A percentile compares a stretch with the other conserved stretches of the same genome.
Evolutionary conservation across 306 rosid species (phyloP).

Genomic region (Dalbergia cultrata): DNA sequence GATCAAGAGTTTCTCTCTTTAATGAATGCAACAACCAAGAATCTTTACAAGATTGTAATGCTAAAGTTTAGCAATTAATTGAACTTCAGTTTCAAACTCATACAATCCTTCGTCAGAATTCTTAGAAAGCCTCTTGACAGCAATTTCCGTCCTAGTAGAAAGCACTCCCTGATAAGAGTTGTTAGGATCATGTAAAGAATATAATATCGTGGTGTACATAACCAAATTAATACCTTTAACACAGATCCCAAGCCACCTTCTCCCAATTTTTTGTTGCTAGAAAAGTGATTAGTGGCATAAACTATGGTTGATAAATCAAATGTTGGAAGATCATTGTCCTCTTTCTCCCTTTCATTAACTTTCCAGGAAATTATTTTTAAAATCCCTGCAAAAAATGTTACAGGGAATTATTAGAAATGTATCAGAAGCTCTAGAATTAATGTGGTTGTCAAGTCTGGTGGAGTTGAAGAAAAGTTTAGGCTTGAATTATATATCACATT

Average conservation of each 20-base stretch:
- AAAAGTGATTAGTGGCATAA: constrained; percentile 51
- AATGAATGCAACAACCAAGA: constrained; percentile 40
- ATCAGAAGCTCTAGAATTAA: background rate
- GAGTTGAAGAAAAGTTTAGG: background rate
- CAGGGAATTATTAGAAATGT: background rate
- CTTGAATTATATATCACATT: background rate
- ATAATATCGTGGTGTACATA: background rate
- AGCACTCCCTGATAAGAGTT: constrained; percentile 10
- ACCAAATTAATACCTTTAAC: constrained; percentile 47
- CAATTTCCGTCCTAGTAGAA: constrained; percentile 16
- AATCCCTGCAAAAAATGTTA: background rate
- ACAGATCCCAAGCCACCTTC: constrained; percentile 61
- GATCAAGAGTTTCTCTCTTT: constrained; percentile 9
- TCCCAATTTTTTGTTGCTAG: constrained; percentile 50
- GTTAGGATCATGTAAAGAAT: background rate
- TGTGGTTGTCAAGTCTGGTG: background rate
- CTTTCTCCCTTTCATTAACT: background rate
- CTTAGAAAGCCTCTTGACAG: constrained; percentile 35
- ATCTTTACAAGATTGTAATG: constrained; percentile 42
- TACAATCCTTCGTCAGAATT: constrained; percentile 2
- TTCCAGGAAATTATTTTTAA: background rate
- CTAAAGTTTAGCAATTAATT: constrained; percentile 32
- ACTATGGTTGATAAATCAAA: constrained; percentile 48
- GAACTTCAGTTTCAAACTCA: constrained; percentile 42
- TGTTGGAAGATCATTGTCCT: constrained; percentile 45